Conservation (phyloP, 345 rosid genomes). For the Populus euphratica region DNA sequence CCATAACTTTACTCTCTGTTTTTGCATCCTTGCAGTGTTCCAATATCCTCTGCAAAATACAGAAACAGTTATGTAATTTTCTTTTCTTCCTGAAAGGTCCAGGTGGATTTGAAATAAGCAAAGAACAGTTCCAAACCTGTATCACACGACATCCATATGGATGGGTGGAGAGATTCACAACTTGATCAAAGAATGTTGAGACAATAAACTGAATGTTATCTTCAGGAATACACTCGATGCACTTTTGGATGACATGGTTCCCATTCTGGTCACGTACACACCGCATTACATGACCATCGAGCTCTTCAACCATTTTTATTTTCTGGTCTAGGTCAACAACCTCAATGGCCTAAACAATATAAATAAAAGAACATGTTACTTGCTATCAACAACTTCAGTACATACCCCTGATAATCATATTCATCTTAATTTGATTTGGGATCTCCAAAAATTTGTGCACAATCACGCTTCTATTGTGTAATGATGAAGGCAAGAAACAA, state of each 20-base stretch:
- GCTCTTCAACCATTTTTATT: slow-evolving; percentile 83
- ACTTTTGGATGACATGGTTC: slow-evolving; percentile 95
- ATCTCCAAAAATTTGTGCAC: neutral
- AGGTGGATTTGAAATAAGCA: neutral
- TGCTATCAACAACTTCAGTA: neutral
- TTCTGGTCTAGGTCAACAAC: slow-evolving; percentile 89
- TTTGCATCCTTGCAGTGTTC: slow-evolving; percentile 75
- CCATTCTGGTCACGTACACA: slow-evolving; percentile 98
- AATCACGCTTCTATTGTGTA: neutral
- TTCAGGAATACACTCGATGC: slow-evolving; percentile 91
- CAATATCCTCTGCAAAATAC: slow-evolving; percentile 60
- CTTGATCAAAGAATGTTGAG: slow-evolving; percentile 80
- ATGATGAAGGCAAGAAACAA: neutral
- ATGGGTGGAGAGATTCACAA: slow-evolving; percentile 77
- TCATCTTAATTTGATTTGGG: neutral
- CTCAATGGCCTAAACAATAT: slow-evolving; percentile 67
- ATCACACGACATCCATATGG: slow-evolving; percentile 97
- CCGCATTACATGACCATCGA: slow-evolving; percentile 88
- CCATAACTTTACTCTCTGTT: slow-evolving; percentile 84
- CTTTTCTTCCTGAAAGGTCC: neutral
- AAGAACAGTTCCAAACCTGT: slow-evolving; percentile 47
- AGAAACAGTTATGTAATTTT: neutral
- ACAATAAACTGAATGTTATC: slow-evolving; percentile 76
- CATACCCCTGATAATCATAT: neutral
- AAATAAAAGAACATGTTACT: neutral